Conservation (phyloP, 2,329 filamentous ascomycete genomes). For the Sporothrix inflata region DNA sequence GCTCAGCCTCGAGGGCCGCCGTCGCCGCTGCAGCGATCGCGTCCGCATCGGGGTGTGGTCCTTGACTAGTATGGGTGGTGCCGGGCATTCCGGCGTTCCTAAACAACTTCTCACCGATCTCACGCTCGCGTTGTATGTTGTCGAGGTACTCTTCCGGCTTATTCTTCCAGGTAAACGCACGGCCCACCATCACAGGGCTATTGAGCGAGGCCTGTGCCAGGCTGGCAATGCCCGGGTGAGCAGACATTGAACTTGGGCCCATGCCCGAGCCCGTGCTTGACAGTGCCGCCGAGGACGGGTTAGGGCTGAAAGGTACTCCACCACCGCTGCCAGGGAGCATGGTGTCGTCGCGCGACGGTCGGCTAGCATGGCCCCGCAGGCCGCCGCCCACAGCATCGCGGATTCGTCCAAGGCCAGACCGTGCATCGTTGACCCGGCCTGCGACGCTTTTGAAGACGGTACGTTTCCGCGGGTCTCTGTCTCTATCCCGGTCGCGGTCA, state of each 20-base stretch:
- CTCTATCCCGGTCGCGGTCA: constrained; percentile 2
- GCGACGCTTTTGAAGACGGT: constrained; percentile 79
- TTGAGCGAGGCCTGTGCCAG: constrained; percentile 45
- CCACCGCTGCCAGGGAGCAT: constrained; percentile 32
- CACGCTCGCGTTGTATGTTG: constrained; percentile 43
- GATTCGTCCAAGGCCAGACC: constrained; percentile 80
- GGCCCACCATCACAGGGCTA: constrained; percentile 49
- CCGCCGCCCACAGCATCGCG: constrained; percentile 77
- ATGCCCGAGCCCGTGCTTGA: constrained; percentile 31
- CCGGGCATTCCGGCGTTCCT: background rate
- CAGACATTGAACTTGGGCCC: constrained; percentile 29
- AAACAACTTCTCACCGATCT: constrained; percentile 12
- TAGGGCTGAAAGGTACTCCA: constrained; percentile 37
- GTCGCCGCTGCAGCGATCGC: constrained; percentile 29
- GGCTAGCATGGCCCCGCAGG: constrained; percentile 56
- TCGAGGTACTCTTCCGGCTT: constrained; percentile 63
- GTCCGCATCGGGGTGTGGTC: constrained; percentile 11
- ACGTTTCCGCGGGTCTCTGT: constrained; percentile 53
- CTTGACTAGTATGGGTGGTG: background rate
- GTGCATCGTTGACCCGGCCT: constrained; percentile 77
- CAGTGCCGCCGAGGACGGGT: constrained; percentile 37
- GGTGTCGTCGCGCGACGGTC: constrained; percentile 62
- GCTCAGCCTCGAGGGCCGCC: constrained; percentile 17
- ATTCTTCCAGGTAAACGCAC: constrained; percentile 66
- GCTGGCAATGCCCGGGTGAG: constrained; percentile 41